Conservation (phyloP, 2,329 filamentous ascomycete genomes). For the Venturia pyrina region DNA sequence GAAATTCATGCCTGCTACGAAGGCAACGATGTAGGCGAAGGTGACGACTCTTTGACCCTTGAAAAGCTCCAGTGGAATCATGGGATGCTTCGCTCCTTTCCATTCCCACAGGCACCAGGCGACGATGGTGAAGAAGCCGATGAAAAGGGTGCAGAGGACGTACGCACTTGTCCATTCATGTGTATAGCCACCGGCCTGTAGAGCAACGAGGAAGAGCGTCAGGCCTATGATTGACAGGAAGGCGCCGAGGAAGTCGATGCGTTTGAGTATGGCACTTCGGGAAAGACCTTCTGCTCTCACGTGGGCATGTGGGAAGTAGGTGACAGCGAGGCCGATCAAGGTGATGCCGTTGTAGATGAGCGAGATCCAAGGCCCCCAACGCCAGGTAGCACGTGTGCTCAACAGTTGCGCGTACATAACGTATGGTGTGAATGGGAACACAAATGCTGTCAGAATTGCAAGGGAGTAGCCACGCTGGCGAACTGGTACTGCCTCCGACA, state of each 20-base stretch:
- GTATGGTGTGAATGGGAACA: slow-evolving; percentile 26
- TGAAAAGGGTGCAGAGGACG: slow-evolving; percentile 68
- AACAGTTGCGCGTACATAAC: slow-evolving; percentile 23
- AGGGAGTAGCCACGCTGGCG: slow-evolving; percentile 25
- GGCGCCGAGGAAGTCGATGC: slow-evolving; percentile 55
- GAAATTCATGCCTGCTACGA: slow-evolving; percentile 26
- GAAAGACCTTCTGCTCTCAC: slow-evolving; percentile 25
- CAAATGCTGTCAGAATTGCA: slow-evolving; percentile 24
- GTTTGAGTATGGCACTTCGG: slow-evolving; percentile 21
- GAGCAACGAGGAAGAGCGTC: slow-evolving; percentile 75
- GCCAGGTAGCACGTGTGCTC: slow-evolving; percentile 21
- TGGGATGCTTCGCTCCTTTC: slow-evolving; percentile 28
- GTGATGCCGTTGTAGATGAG: slow-evolving; percentile 24
- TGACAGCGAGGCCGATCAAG: slow-evolving; percentile 21
- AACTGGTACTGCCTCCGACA: slow-evolving; percentile 25
- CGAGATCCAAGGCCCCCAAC: slow-evolving; percentile 18
- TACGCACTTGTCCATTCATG: slow-evolving; percentile 66
- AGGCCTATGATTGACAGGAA: slow-evolving; percentile 63
- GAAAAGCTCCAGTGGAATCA: slow-evolving; percentile 29
- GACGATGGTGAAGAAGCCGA: slow-evolving; percentile 53
- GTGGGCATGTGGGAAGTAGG: slow-evolving; percentile 24
- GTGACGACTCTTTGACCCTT: slow-evolving; percentile 23
- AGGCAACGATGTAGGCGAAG: slow-evolving; percentile 24
- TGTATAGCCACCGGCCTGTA: slow-evolving; percentile 71
- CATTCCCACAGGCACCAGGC: slow-evolving; percentile 28